Base-by-base conservation (phyloP, 768 basidiomycete species). In the Mrakia frigida region DNA sequence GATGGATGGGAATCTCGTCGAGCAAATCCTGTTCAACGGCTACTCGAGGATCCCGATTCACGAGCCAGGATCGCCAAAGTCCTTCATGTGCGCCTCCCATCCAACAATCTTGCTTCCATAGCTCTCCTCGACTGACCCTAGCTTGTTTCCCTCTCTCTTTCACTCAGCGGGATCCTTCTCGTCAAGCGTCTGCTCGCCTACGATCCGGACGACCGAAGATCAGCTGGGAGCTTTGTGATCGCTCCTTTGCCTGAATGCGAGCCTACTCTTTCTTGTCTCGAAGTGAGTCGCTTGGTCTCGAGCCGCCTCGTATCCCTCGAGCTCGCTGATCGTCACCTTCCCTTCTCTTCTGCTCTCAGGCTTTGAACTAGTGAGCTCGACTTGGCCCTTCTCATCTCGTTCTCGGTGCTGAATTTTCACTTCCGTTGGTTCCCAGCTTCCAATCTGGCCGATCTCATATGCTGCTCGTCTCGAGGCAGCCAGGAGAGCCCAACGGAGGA, bases 361-460 rank as follows among this genome's bases (percentile, higher is more conserved):
- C 56, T 35, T n/a, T 59, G 70, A 35, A 31, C 70, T 46, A 74
- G 67, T 68, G 46, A 50, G 46, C 46, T 50, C 46, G 46, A 37
- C 35, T 37, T 14, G n/a, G n/a, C 35, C 21, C 28, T 31, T 52
- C 18, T 37, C 60, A 50, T 65, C 63, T 39, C 10, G 60, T 14
- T n/a, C 16, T n/a, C 16, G 3, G 46, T 13, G 28, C 60, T 61
- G 16, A n/a, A 21, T 16, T 59, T 59, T 25, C 60, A 14, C 60
- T 4, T 18, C 60, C n/a, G 5, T 35, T 11, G 1, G 0, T 18
- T 25, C 16, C 18, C 63, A 82, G 81, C 78, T 82, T 82, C 70
- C 82, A 82, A 60, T 79, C 75, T 4, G 82, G 82, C 25, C 70
- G 79, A 60, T 81, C 81, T 78, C 82, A 82, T 68, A 81, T 82